phyloP scores from a whole-genome alignment of 768 basidiomycete species.

The Cytidiella melzeri region DNA sequence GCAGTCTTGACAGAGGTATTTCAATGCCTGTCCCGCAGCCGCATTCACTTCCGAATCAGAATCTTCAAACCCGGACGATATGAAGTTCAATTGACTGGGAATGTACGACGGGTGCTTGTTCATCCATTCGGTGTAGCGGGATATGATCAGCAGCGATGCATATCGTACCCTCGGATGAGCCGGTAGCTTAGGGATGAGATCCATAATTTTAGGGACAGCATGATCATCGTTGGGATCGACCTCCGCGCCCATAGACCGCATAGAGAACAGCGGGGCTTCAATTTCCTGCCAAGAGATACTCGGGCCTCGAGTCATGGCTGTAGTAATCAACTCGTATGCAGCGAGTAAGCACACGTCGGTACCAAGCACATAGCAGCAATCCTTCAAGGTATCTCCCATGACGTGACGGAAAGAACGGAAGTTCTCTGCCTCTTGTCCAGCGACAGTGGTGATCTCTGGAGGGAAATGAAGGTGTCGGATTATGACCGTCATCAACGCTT shows the following conservation, averaged over 20 bases:
- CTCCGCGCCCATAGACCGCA: conserved; percentile 97
- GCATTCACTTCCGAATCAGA: conserved; percentile 77
- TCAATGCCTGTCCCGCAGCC: conserved; percentile 93
- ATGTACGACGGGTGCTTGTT: conserved; percentile 86
- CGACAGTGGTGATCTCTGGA: conserved; percentile 53
- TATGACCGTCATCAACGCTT: conserved; percentile 76
- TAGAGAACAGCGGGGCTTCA: conserved; percentile 94
- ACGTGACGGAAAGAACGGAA: conserved; percentile 95
- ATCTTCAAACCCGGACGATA: conserved; percentile 87
- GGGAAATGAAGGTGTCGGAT: conserved; percentile 93
- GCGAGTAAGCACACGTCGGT: conserved; percentile 77
- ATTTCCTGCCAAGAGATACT: conserved; percentile 89
- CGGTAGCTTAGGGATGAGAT: conserved; percentile 86
- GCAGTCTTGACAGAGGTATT: conserved; percentile 96
- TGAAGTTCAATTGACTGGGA: conserved; percentile 78
- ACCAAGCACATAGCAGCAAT: conserved; percentile 92
- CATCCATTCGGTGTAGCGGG: conserved; percentile 97
- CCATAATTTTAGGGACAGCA: conserved; percentile 94
- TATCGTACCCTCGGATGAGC: conserved; percentile 89
- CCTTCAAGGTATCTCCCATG: conserved; percentile 98
- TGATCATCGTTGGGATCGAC: conserved; percentile 76
- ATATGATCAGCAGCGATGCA: conserved; percentile 90
- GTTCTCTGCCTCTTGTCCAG: conserved; percentile 84
- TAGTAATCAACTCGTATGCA: conserved; percentile 74
- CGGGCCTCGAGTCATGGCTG: conserved; percentile 57